Evolutionary conservation across 1,284 basidiomycete species (phyloP).

Genomic region (Papiliotrema flavescens): DNA sequence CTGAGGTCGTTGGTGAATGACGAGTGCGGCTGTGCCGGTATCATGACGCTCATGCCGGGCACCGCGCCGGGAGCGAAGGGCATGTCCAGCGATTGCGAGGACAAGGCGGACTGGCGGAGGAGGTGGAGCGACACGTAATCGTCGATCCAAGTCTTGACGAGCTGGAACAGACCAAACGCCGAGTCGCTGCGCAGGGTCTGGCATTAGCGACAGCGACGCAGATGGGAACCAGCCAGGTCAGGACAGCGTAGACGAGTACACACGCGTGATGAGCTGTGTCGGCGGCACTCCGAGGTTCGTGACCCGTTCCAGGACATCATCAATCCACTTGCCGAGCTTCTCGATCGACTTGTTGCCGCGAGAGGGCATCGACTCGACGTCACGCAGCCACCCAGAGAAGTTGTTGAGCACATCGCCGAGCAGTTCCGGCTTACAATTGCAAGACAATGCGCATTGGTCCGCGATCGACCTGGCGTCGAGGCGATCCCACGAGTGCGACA

Average conservation of each 20-base stretch:
- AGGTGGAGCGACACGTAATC: slow-evolving; percentile 36
- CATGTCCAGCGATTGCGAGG: slow-evolving; percentile 4
- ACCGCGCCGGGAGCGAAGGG: neutral
- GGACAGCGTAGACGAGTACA: no score
- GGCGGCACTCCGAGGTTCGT: neutral
- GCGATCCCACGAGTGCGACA: slow-evolving; percentile 33
- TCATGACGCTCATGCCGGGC: slow-evolving; percentile 12
- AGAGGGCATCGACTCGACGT: slow-evolving; percentile 9
- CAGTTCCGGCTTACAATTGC: slow-evolving; percentile 21
- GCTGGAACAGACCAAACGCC: slow-evolving; percentile 40
- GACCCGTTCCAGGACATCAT: slow-evolving; percentile 3
- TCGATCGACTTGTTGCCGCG: slow-evolving; percentile 11
- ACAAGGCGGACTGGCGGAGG: slow-evolving; percentile 29
- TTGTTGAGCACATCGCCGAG: slow-evolving; percentile 20
- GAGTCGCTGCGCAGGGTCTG: slow-evolving; percentile 37
- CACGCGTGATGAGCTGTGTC: slow-evolving; percentile 20
- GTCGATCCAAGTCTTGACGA: slow-evolving; percentile 45
- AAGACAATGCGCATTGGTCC: slow-evolving; percentile 33
- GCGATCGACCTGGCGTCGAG: slow-evolving; percentile 25
- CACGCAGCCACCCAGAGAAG: slow-evolving; percentile 30
- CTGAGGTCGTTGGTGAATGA: slow-evolving; percentile 6
- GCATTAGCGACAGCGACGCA: neutral
- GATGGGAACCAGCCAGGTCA: slow-evolving; percentile 32
- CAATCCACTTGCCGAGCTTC: slow-evolving; percentile 20
- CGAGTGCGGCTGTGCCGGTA: slow-evolving; percentile 2